Conservation (phyloP, 2,329 filamentous ascomycete species). For the Cladophialophora yegresii region DNA sequence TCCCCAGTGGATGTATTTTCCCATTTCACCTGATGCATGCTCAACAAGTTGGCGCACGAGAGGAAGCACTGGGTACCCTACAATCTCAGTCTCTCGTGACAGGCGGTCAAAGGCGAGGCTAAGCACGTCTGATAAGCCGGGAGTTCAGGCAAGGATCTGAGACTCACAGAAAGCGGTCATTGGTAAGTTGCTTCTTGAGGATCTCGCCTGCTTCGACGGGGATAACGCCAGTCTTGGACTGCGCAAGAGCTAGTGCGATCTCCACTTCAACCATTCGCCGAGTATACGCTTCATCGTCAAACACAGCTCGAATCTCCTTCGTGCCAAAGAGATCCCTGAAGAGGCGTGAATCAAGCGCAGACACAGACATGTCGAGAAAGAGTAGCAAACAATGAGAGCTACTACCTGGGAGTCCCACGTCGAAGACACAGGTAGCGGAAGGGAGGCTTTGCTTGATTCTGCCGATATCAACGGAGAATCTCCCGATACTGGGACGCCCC, state of each 20-base stretch:
- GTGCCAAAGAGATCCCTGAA: slow-evolving; percentile 38
- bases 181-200: slow-evolving; percentile 28
- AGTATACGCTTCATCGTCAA: slow-evolving; percentile 37
- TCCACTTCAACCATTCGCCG: slow-evolving; percentile 34
- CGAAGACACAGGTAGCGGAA: neutral
- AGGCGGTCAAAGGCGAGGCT: slow-evolving; percentile 32
- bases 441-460: neutral
- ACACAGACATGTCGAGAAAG: slow-evolving; percentile 30
- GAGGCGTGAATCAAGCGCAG: slow-evolving; percentile 37
- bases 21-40: slow-evolving; percentile 32
- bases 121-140: neutral
- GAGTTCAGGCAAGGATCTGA: neutral
- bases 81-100: slow-evolving; percentile 36
- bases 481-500: too few relatives aligned
- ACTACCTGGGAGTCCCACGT: neutral
- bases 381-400: neutral
- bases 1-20: slow-evolving; percentile 60
- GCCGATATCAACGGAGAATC: neutral
- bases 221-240: slow-evolving; percentile 36
- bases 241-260: slow-evolving; percentile 36
- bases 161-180: slow-evolving; percentile 30
- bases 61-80: slow-evolving; percentile 38
- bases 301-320: slow-evolving; percentile 37
- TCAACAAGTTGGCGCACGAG: slow-evolving; percentile 37
- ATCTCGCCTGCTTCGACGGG: slow-evolving; percentile 32